Evolutionary conservation across 495 filamentous ascomycete genomes (phyloP).

Genomic region (Xylaria castorea): DNA sequence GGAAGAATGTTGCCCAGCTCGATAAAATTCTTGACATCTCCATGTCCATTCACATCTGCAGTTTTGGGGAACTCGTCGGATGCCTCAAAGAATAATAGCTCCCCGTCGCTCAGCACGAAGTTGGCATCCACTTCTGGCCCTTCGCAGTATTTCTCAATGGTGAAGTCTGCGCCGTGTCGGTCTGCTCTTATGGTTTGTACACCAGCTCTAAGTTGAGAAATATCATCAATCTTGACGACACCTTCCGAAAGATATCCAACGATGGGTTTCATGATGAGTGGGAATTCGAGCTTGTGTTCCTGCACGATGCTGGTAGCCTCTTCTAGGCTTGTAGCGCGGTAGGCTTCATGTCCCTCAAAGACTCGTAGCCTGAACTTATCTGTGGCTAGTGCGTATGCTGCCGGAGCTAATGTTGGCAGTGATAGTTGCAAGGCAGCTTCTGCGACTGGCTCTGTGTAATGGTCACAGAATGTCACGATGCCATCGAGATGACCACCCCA

Average conservation of each 20-base stretch:
- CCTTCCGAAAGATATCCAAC: constrained; percentile 5
- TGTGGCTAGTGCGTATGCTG: constrained; percentile 5
- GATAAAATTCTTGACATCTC: constrained; percentile 29
- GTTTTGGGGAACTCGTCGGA: constrained; percentile 54
- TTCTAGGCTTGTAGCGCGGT: neutral
- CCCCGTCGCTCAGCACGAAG: constrained; percentile 52
- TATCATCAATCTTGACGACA: neutral
- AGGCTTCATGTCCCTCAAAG: neutral
- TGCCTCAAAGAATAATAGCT: constrained; percentile 54
- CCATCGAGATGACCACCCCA: constrained; percentile 6
- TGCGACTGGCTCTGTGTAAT: neutral
- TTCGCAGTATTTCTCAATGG: constrained; percentile 10
- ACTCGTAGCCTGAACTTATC: neutral
- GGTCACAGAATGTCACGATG: constrained; percentile 8
- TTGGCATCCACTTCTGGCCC: constrained; percentile 59
- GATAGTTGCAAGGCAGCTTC: neutral
- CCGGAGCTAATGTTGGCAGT: neutral
- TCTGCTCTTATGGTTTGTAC: neutral
- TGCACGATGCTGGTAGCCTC: neutral
- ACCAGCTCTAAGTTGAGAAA: neutral
- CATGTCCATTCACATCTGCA: constrained; percentile 37
- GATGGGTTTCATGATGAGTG: constrained; percentile 6
- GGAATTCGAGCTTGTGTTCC: neutral
- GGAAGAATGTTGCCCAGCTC: constrained; percentile 41
- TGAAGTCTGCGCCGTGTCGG: constrained; percentile 1